Evolutionary conservation across 176 grass and related monocot species (phyloP), one percentile per base, ranked within the genome.

Genomic region (Bolboschoenus planiculmis): DNA sequence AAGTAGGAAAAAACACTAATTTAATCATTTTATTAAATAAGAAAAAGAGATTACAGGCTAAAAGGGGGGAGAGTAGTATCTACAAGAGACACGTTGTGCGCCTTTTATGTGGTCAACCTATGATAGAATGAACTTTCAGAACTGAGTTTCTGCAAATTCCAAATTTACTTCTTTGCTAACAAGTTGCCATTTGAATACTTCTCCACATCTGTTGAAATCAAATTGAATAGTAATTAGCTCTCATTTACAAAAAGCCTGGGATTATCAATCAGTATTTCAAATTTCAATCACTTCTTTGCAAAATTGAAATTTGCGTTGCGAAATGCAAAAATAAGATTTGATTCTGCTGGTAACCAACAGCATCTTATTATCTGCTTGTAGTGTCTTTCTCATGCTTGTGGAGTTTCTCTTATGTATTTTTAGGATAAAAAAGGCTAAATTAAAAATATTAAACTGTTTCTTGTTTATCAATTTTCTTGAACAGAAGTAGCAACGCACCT

Each of bases 401-500:
- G 20, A 13, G 8, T 7, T 75, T 75, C 0, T 75, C 23, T 14
- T 48, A 30, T 75, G 70, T 48, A 14, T 3, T 39, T 7, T 75
- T 24, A 75, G 11, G 23, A 72, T 29, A 58, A 9, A 30, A 27
- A 47, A 27, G 23, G 42, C 40, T 7, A 40, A 46, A 47, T 29
- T 47, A 27, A 50, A 70, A n/a, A 29, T 42, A 60, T 11, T 60
- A 16, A 37, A 24, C 50, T 39, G 31, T 37, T 80, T 11, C 11
- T 26, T 80, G 5, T 80, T 40, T 60, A 53, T 79, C 39, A 82
- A 62, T 82, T 26, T 81, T 40, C n/a, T 58, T 80, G 34, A 75
- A 47, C 86, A 92, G 88, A 84, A 88, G 81, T 81, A 57, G 83
- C 13, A 84, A 60, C 59, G 35, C 84, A 72, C 89, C 89, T 23